phyloP scores from a whole-genome alignment of 805 yeast genomes.

The Yarrowia deformans region DNA sequence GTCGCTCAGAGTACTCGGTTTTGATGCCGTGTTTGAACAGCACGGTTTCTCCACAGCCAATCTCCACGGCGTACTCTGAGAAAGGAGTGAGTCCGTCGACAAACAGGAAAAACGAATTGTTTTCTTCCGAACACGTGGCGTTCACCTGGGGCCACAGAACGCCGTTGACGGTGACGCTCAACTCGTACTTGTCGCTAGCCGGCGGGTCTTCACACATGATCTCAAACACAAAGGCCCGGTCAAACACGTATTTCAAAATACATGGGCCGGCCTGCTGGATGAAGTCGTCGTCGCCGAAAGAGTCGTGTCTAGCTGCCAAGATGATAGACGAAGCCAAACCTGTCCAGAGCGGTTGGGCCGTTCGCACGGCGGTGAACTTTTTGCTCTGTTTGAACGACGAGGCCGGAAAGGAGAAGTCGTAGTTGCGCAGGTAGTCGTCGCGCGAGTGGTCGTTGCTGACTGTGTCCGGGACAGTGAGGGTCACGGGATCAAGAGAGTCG shows the following conservation, averaged over 20 bases:
- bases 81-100: constrained; percentile 71
- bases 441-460: constrained; percentile 3
- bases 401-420: constrained; percentile 43
- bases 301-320: constrained; percentile 49
- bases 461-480: constrained; percentile 34
- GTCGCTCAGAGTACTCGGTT: constrained; percentile 66
- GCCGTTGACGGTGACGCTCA: constrained; percentile 61
- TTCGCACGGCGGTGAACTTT: constrained; percentile 44
- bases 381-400: constrained; percentile 47
- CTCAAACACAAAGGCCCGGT: constrained; percentile 46
- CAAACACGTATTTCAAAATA: constrained; percentile 49
- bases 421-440: constrained; percentile 40
- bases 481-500: constrained; percentile 37
- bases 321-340: constrained; percentile 49
- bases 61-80: constrained; percentile 67
- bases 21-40: constrained; percentile 42
- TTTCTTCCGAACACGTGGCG: constrained; percentile 51
- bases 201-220: constrained; percentile 40
- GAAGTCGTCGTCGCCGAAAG: constrained; percentile 17
- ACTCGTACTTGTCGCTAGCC: constrained; percentile 52
- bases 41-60: constrained; percentile 49
- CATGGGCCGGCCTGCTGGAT: constrained; percentile 45
- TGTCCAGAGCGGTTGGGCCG: constrained; percentile 51
- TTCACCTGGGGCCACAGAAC: constrained; percentile 70
- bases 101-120: constrained; percentile 50